phyloP scores from a whole-genome alignment of 2,329 filamentous ascomycete species.

The Biscogniauxia sp. region DNA sequence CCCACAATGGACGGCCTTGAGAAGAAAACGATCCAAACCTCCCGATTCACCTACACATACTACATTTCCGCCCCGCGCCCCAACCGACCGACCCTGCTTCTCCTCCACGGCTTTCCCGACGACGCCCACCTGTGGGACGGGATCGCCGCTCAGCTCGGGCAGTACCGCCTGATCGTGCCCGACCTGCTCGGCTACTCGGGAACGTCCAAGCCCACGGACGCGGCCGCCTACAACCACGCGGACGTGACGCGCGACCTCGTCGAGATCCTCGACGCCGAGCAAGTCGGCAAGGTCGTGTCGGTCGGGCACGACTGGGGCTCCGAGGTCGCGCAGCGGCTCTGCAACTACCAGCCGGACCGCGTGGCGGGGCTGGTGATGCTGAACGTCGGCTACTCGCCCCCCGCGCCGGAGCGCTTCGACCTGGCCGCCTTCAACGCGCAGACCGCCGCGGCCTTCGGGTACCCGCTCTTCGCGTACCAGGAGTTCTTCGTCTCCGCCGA shows the following conservation, averaged over 20 bases:
- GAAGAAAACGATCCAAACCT: constrained; percentile 29
- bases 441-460: constrained; percentile 3
- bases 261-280: constrained; percentile 40
- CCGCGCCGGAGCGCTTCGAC: constrained; percentile 15
- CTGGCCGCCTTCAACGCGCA: neutral
- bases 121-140: constrained; percentile 43
- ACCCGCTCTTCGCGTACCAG: constrained; percentile 7
- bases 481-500: constrained; percentile 6
- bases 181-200: constrained; percentile 39
- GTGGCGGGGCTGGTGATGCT: constrained; percentile 41
- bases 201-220: constrained; percentile 40
- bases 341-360: constrained; percentile 39
- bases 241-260: constrained; percentile 37
- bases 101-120: constrained; percentile 51
- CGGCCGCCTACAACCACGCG: constrained; percentile 35
- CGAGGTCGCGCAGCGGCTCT: constrained; percentile 38
- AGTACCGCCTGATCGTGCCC: constrained; percentile 34
- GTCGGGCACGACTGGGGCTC: constrained; percentile 52
- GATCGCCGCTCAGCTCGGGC: constrained; percentile 27
- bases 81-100: constrained; percentile 34
- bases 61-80: constrained; percentile 31
- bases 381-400: constrained; percentile 41
- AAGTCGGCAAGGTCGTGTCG: constrained; percentile 35
- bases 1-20: constrained; percentile 25
- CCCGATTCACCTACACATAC: constrained; percentile 40